Conservation (phyloP, 495 filamentous ascomycete genomes). For the Xylaria castorea region DNA sequence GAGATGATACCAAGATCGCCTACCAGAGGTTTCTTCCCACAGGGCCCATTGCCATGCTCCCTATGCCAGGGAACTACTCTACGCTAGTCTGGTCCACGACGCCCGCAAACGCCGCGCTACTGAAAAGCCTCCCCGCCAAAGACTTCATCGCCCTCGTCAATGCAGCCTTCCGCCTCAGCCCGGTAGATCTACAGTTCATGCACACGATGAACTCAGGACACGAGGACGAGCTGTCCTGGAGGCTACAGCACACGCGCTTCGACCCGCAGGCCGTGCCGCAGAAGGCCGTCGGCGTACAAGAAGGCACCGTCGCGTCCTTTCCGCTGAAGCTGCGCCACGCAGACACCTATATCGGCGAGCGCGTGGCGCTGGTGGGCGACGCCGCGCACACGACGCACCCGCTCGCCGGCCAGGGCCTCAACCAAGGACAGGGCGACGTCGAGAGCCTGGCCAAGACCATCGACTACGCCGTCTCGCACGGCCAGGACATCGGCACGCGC, state of each 20-base stretch:
- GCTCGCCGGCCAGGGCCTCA: slow-evolving; percentile 92
- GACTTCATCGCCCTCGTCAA: slow-evolving; percentile 91
- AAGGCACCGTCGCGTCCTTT: slow-evolving; percentile 84
- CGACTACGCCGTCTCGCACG: slow-evolving; percentile 76
- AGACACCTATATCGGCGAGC: slow-evolving; percentile 86
- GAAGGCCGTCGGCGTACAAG: slow-evolving; percentile 70
- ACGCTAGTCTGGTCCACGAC: slow-evolving; percentile 95
- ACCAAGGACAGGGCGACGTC: slow-evolving; percentile 89
- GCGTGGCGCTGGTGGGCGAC: slow-evolving; percentile 88
- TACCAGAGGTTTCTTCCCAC: slow-evolving; percentile 96
- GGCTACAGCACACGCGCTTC: slow-evolving; percentile 69
- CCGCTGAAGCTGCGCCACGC: slow-evolving; percentile 91
- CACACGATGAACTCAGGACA: slow-evolving; percentile 66
- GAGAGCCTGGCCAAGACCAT: slow-evolving; percentile 75
- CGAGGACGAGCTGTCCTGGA: slow-evolving; percentile 80
- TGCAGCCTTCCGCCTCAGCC: slow-evolving; percentile 84
- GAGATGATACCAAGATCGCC: slow-evolving; percentile 69
- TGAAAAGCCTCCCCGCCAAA: slow-evolving; percentile 73
- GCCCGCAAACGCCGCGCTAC: slow-evolving; percentile 72
- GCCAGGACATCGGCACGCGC: slow-evolving; percentile 79
- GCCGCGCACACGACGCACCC: slow-evolving; percentile 96
- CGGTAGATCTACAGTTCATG: slow-evolving; percentile 84
- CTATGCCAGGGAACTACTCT: slow-evolving; percentile 79
- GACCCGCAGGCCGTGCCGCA: slow-evolving; percentile 54
- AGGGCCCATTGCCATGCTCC: slow-evolving; percentile 88